phyloP scores from a whole-genome alignment of 495 filamentous ascomycete genomes.

The Talaromyces ruber region DNA sequence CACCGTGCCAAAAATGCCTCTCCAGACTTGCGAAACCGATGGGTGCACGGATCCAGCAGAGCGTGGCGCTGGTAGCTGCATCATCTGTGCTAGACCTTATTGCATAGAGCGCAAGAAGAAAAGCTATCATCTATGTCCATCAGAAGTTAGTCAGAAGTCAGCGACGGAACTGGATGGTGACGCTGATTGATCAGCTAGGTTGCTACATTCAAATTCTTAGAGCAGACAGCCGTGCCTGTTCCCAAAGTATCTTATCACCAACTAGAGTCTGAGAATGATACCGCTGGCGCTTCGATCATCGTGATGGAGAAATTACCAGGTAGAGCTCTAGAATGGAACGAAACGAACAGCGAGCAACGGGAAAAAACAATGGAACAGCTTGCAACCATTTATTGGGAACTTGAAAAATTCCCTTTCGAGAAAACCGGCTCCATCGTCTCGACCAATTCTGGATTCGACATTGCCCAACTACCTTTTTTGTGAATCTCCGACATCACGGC shows the following conservation, averaged over 20 bases:
- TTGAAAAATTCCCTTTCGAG: slow-evolving; percentile 23
- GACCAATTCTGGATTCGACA: background rate
- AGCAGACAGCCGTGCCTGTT: background rate
- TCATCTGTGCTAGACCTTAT: background rate
- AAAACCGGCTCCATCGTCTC: slow-evolving; percentile 13
- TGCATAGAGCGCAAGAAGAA: background rate
- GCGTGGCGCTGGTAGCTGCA: background rate
- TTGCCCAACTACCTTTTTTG: slow-evolving; percentile 14
- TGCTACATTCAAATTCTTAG: background rate
- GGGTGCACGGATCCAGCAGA: background rate
- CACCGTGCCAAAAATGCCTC: no score
- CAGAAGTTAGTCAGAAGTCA: background rate
- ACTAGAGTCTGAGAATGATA: slow-evolving; percentile 14
- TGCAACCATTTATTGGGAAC: slow-evolving; percentile 22
- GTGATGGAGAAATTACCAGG: slow-evolving; percentile 28
- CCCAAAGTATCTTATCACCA: slow-evolving; percentile 10
- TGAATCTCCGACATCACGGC: slow-evolving; percentile 3
- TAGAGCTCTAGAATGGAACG: slow-evolving; percentile 18
- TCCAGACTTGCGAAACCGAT: background rate
- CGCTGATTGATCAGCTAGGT: background rate
- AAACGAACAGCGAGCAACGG: slow-evolving; percentile 11
- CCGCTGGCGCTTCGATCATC: slow-evolving; percentile 20
- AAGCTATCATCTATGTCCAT: background rate
- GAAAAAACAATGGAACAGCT: slow-evolving; percentile 26
- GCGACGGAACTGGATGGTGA: background rate